Evolutionary conservation across 1,139 yeast species (phyloP).

Genomic region (Suhomyces guaymorum): DNA sequence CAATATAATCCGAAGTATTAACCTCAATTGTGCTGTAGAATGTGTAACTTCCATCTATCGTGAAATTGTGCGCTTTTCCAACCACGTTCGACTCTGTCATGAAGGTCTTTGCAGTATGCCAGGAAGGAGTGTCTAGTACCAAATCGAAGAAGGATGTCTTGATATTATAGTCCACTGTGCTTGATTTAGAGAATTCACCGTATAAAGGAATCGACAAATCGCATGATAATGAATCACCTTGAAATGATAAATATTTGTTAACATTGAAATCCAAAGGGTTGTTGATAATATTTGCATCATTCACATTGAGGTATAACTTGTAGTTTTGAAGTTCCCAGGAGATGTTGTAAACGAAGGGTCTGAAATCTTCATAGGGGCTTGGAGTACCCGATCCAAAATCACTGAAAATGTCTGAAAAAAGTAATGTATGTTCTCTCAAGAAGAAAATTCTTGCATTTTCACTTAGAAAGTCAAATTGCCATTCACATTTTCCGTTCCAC

Average conservation of each 20-base stretch:
- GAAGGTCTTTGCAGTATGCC: constrained; percentile 85
- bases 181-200: constrained; percentile 57
- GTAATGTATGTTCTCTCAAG: constrained; percentile 78
- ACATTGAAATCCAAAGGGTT: constrained; percentile 83
- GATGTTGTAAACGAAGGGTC: constrained; percentile 65
- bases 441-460: constrained; percentile 59
- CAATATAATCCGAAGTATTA: constrained; percentile 68
- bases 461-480: constrained; percentile 63
- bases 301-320: constrained; percentile 70
- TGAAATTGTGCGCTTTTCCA: constrained; percentile 68
- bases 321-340: constrained; percentile 62
- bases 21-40: constrained; percentile 59
- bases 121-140: constrained; percentile 76
- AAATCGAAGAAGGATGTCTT: constrained; percentile 63
- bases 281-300: constrained; percentile 83
- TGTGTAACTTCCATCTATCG: constrained; percentile 65
- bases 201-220: constrained; percentile 59
- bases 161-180: constrained; percentile 55
- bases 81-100: constrained; percentile 55
- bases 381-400: constrained; percentile 82
- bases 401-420: constrained; percentile 69
- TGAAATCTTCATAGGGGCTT: constrained; percentile 69
- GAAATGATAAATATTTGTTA: constrained; percentile 73
- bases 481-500: constrained; percentile 78
- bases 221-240: constrained; percentile 59